Evolutionary conservation across 2,329 filamentous ascomycete species (phyloP).

Genomic region (Ophiocordyceps robertsii): DNA sequence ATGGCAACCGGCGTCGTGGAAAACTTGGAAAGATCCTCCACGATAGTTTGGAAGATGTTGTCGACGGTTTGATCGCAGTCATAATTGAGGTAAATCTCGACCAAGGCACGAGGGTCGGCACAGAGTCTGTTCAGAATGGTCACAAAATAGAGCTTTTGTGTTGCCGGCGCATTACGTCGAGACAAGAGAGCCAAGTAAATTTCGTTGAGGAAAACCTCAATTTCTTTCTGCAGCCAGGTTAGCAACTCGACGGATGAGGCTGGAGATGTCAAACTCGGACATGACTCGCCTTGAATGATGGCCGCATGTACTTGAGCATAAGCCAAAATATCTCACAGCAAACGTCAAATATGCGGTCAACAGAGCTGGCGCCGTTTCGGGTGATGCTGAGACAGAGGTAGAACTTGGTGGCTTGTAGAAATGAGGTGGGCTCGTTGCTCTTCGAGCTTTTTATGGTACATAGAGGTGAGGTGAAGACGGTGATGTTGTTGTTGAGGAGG

Average conservation of each 20-base stretch:
- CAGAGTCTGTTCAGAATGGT: conserved; percentile 73
- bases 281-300: conserved; percentile 67
- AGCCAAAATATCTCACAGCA: conserved; percentile 97
- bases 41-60: conserved; percentile 91
- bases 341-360: conserved; percentile 85
- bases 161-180: conserved; percentile 69
- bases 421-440: conserved; percentile 75
- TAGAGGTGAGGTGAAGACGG: conserved; percentile 80
- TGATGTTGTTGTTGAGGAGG: conserved; percentile 84
- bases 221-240: conserved; percentile 57
- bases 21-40: conserved; percentile 85
- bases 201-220: conserved; percentile 95
- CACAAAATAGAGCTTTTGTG: conserved; percentile 89
- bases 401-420: conserved; percentile 90
- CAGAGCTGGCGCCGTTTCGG: conserved; percentile 86
- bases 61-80: conserved; percentile 92
- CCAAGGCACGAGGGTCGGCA: conserved; percentile 73
- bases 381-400: conserved; percentile 93
- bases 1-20: conserved; percentile 68
- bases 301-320: conserved; percentile 86
- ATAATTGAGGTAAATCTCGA: conserved; percentile 96
- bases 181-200: conserved; percentile 90
- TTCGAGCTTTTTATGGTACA: conserved; percentile 89
- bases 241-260: conserved; percentile 7
- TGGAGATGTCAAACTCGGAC: background rate